These are phyloP conservation scores for Cryptococcus deneoformans DNA, from an alignment of 1,284 basidiomycete genomes.

Conservation along the genomic window DNA sequence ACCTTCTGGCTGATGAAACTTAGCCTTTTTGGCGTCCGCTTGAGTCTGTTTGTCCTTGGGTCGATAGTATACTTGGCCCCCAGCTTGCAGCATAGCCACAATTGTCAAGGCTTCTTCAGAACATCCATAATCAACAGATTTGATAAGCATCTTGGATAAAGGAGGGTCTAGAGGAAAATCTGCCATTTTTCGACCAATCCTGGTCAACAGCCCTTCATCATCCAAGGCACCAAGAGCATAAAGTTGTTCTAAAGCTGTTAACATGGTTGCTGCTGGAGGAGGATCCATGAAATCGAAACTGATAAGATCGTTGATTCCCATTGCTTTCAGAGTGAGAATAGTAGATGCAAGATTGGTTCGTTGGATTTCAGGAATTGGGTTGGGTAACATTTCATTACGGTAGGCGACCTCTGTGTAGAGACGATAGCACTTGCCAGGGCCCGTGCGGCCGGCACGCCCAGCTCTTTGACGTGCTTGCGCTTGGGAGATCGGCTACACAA, in stretches of 20 bases:
- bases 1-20: constrained; percentile 97
- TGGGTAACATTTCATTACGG: constrained; percentile 98
- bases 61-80: constrained; percentile 94
- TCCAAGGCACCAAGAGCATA: constrained; percentile 95
- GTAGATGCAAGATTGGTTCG: constrained; percentile 90
- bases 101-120: constrained; percentile 97
- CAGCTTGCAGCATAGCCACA: constrained; percentile 90
- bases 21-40: constrained; percentile 98
- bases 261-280: constrained; percentile 91
- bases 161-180: constrained; percentile 98
- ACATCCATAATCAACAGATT: constrained; percentile 94
- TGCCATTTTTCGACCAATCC: constrained; percentile 96
- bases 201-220: constrained; percentile 92
- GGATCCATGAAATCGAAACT: constrained; percentile 99
- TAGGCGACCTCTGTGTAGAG: constrained; percentile 97
- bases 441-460: constrained; percentile 95
- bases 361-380: constrained; percentile 96
- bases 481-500: constrained; percentile 84
- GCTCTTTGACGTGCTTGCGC: constrained; percentile 94
- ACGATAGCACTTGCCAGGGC: constrained; percentile 97
- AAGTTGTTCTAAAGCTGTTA: constrained; percentile 81
- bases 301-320: constrained; percentile 98
- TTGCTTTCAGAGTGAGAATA: constrained; percentile 94
- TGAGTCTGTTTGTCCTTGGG: constrained; percentile 99
- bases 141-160: constrained; percentile 96